A percentile compares a stretch with the other conserved stretches of the same genome.
Conservation (phyloP, 495 filamentous ascomycete genomes). For the Penicillium herquei region DNA sequence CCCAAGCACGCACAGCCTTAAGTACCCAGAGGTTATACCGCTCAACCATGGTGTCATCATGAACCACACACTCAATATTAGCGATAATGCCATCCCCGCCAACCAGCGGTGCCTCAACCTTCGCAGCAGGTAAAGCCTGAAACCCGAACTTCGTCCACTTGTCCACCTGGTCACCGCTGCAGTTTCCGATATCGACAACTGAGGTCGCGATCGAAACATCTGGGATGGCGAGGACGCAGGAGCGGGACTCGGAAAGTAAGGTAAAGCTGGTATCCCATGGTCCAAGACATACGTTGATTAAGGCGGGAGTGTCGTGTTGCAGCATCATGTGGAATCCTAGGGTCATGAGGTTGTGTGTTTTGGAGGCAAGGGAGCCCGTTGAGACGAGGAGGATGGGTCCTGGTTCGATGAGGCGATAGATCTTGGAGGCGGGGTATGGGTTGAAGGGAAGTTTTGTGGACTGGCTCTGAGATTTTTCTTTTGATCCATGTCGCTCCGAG, state of each 20-base stretch:
- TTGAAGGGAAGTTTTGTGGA: background rate
- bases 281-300: conserved; percentile 33
- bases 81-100: conserved; percentile 30
- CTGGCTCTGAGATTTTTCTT: background rate
- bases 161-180: conserved; percentile 6
- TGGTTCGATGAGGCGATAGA: conserved; percentile 36
- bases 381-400: conserved; percentile 36
- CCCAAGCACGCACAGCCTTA: conserved; percentile 18
- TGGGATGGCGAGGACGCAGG: conserved; percentile 34
- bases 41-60: conserved; percentile 32
- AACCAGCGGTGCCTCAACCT: conserved; percentile 33
- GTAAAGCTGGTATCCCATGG: conserved; percentile 36
- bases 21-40: conserved; percentile 40
- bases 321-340: conserved; percentile 41
- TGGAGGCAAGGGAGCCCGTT: conserved; percentile 30
- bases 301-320: conserved; percentile 32
- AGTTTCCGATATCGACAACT: conserved; percentile 34
- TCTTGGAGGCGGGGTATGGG: conserved; percentile 27
- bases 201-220: conserved; percentile 24
- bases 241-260: conserved; percentile 24
- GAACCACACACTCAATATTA: conserved; percentile 38
- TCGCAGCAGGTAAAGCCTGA: conserved; percentile 28
- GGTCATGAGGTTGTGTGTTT: conserved; percentile 38
- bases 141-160: conserved; percentile 31
- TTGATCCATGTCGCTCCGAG: background rate